Conservation (phyloP, 2,329 filamentous ascomycete species). For the Fusarium tjaetaba region DNA sequence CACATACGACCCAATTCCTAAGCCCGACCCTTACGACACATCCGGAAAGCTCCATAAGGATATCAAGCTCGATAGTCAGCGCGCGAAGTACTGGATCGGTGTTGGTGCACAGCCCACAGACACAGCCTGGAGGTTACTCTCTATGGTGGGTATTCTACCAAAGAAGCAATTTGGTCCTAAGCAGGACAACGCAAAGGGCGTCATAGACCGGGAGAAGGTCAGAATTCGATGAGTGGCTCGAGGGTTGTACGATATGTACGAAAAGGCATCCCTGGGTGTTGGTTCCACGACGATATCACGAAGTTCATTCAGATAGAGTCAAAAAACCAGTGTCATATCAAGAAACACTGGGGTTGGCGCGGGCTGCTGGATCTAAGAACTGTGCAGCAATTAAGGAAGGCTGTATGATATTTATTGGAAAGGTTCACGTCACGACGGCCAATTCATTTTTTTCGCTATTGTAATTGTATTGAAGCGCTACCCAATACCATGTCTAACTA, state of each 20-base stretch:
- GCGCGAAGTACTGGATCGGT: constrained; percentile 95
- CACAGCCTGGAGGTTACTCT: constrained; percentile 85
- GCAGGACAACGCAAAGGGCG: constrained; percentile 38
- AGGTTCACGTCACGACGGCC: neutral
- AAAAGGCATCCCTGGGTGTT: constrained; percentile 44
- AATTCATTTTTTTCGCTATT: constrained; percentile 25
- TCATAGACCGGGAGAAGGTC: constrained; percentile 43
- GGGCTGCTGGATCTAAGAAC: neutral
- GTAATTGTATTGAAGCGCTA: constrained; percentile 35
- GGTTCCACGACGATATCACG: constrained; percentile 31
- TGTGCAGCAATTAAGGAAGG: neutral
- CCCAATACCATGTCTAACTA: constrained; percentile 40
- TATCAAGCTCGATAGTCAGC: constrained; percentile 81
- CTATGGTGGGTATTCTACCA: constrained; percentile 70
- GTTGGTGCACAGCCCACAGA: constrained; percentile 96
- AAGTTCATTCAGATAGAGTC: constrained; percentile 1
- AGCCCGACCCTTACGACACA: constrained; percentile 66
- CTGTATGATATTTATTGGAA: constrained; percentile 30
- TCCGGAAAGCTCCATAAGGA: constrained; percentile 86
- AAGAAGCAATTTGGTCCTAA: constrained; percentile 51
- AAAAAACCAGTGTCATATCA: neutral
- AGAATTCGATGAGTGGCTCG: constrained; percentile 42
- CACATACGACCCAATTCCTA: constrained; percentile 76
- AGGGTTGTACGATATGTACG: constrained; percentile 43
- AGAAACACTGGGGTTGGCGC: neutral